phyloP scores from a whole-genome alignment of 2,329 filamentous ascomycete species.

The Didymellaceae sp. region DNA sequence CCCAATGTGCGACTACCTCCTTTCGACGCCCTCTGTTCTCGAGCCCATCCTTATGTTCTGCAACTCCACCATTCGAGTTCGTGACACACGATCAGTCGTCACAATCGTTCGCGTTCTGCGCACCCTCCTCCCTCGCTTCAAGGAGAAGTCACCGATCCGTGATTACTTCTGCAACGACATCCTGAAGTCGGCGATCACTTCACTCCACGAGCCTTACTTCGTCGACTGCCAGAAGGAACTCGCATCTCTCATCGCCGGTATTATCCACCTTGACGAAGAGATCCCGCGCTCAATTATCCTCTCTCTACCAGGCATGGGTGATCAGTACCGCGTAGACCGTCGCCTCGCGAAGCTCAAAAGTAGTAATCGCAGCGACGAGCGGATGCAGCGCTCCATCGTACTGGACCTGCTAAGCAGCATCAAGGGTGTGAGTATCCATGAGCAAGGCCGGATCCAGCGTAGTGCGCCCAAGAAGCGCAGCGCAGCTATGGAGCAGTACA shows the following conservation, averaged over 20 bases:
- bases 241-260: slow-evolving; percentile 83
- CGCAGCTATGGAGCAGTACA: slow-evolving; percentile 49
- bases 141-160: slow-evolving; percentile 65
- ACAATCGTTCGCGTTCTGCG: slow-evolving; percentile 87
- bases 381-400: slow-evolving; percentile 80
- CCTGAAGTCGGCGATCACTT: slow-evolving; percentile 86
- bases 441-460: slow-evolving; percentile 80
- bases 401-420: slow-evolving; percentile 85
- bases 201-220: slow-evolving; percentile 93
- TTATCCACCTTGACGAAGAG: slow-evolving; percentile 76
- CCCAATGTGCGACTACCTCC: slow-evolving; percentile 80
- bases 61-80: slow-evolving; percentile 86
- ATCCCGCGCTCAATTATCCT: slow-evolving; percentile 80
- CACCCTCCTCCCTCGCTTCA: slow-evolving; percentile 81
- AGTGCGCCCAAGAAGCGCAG: slow-evolving; percentile 40
- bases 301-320: slow-evolving; percentile 77
- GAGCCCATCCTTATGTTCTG: slow-evolving; percentile 91
- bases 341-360: slow-evolving; percentile 52
- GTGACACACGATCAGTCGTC: slow-evolving; percentile 85
- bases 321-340: slow-evolving; percentile 65
- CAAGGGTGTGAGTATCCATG: slow-evolving; percentile 88
- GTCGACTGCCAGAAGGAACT: slow-evolving; percentile 95
- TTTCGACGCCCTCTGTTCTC: slow-evolving; percentile 77
- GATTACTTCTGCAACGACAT: slow-evolving; percentile 91
- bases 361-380: slow-evolving; percentile 61